Base-by-base conservation (phyloP, 371 early-diverging fungal genomes). In the Blastocladiella emersonii region DNA sequence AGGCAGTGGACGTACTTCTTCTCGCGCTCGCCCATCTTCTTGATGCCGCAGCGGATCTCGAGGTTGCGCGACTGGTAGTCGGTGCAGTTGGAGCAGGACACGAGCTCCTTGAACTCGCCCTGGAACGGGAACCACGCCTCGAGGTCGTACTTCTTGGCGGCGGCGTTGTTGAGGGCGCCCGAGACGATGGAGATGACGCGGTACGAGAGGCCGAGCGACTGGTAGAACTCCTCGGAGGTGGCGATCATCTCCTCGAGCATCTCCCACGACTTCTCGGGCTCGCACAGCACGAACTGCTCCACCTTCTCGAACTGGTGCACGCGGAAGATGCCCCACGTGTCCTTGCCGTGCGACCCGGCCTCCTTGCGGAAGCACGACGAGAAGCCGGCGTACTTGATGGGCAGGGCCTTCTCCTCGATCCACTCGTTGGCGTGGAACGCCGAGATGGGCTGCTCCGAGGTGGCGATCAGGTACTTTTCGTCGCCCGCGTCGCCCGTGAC, bases 231-330 rank as follows among this genome's bases (percentile, higher is more conserved):
- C 72, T 98, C 95, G 19, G 95, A 89, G 68, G 80, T 83, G 41
- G 70, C 72, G 62, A 99, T 88, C 99, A 99, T 99, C 66, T 92
- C 88, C 67, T 98, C 89, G 78, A 95, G 95, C 91, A 92, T 90
- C 67, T 90, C 94, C 92, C 95, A 93, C 44, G 91, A 90, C 81
- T 97, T 93, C 65, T 94, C 95, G 44, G 99, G 98, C 64, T 91
- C 90, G 34, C 93, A 89, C 70, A 99, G 75, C 45, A 93, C 89
- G 77, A 99, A 99, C 80, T 99, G 99, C 80, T 99, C 99, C 63
- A 99, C 83, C 86, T 99, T 99, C 77, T 99, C 99, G 74, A 99
- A 99, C 83, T 99, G 99, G 75, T 99, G 99, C 51, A 99, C 97
- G 66, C 99, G 87, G 89, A 99, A 99, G 66, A 99, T 90, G 64